Base-by-base conservation (phyloP, 352 stramenopile genomes). In the Phytopythium aichiense region DNA sequence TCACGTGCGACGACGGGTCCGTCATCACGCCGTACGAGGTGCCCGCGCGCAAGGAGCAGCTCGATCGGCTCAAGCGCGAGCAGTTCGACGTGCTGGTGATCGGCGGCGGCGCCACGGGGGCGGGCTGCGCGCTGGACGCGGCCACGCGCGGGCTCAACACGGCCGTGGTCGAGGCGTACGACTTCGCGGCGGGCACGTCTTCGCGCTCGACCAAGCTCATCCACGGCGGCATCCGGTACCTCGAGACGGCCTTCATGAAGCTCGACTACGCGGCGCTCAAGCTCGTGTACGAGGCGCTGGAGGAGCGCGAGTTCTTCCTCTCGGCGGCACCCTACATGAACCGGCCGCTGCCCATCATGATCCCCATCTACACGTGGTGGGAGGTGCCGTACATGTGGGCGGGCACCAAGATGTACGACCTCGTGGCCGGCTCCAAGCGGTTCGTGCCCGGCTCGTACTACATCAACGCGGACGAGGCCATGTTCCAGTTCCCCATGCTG, bases 321-420 rank as follows among this genome's bases (percentile, higher is more conserved):
- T 78, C 88, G 50, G 90, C 92, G 0, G 93, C 93, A 38, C 94
- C 94, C 22, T 98, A 98, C 77, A 97, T 98, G 86, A 98, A 98
- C 73, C 84, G 85, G 15, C 86, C 93, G 51, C 66, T 98, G 67
- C 93, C 93, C 15, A 98, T 98, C 78, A 98, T 98, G 91, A 98
- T 98, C 66, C 93, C 94, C 49, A 93, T 98, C 65, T 98, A 98
- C 76, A 97, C 79, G 61, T 98, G 91, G 92, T 98, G 89, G 91
- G 88, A 98, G 67, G 79, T 98, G 57, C 94, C 92, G 13, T 98
- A 98, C 81, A 97, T 98, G 79, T 98, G 85, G 88, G 85, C 82
- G 6, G 94, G 94, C 22, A 83, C 91, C 59, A 98, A 98, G 74
- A 77, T 91, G 33, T 98, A 98, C 68, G 94, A 98, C 61, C 58